These are phyloP conservation scores for Pseudopithomyces maydicus DNA, from an alignment of 2,329 filamentous ascomycete species.

Conservation along the genomic window DNA sequence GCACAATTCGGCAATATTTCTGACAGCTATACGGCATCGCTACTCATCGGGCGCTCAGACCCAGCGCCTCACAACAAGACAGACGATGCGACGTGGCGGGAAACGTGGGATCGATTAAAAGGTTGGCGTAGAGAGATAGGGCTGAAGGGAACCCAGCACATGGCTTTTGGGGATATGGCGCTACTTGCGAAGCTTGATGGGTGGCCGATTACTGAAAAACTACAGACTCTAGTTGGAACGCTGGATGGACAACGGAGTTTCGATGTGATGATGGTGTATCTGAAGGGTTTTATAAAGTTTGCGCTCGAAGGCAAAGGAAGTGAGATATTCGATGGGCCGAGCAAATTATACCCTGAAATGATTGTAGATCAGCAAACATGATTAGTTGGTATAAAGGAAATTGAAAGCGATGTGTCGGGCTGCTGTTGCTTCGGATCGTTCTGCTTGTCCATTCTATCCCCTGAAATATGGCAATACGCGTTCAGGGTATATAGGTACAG, in stretches of 20 bases:
- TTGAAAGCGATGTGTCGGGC: no score
- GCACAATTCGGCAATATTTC: conserved; percentile 26
- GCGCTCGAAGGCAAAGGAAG: conserved; percentile 10
- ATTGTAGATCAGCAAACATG: background rate
- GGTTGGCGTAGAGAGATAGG: conserved; percentile 13
- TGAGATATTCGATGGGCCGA: conserved; percentile 7
- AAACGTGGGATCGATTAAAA: conserved; percentile 6
- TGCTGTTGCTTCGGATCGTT: no score
- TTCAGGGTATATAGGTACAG: no score
- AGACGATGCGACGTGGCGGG: conserved; percentile 9
- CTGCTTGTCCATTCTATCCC: no score
- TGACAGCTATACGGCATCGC: background rate
- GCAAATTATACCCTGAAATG: background rate
- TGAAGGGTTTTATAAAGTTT: conserved; percentile 12
- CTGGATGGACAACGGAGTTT: conserved; percentile 9
- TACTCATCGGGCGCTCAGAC: conserved; percentile 31
- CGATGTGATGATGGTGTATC: conserved; percentile 7
- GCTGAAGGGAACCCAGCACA: conserved; percentile 7
- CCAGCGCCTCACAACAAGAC: conserved; percentile 26
- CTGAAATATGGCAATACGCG: no score
- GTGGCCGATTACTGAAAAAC: background rate
- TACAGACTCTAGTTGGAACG: conserved; percentile 2
- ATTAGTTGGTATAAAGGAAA: no score
- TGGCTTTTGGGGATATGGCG: conserved; percentile 7
- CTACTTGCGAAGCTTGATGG: conserved; percentile 9